Evolutionary conservation across 1,284 basidiomycete genomes (phyloP).

Genomic region (Thelephora terrestris): DNA sequence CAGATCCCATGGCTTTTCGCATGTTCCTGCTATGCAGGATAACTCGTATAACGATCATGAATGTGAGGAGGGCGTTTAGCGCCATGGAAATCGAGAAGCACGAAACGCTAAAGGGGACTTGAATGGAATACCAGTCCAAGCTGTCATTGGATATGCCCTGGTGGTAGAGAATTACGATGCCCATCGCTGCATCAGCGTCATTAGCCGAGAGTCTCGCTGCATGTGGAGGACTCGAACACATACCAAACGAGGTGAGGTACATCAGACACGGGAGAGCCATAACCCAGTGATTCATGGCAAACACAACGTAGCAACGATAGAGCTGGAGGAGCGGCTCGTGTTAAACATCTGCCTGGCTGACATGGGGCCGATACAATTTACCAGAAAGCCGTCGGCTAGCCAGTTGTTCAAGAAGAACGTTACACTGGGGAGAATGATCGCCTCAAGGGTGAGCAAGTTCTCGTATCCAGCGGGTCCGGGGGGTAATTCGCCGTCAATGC

Average conservation of each 20-base stretch:
- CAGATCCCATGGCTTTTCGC: constrained; percentile 7
- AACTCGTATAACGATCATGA: constrained; percentile 11
- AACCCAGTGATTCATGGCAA: constrained; percentile 6
- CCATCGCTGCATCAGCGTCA: constrained; percentile 7
- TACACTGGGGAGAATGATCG: too few relatives aligned
- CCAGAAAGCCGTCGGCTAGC: too few relatives aligned
- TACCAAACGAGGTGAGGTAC: constrained; percentile 10
- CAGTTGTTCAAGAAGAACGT: too few relatives aligned
- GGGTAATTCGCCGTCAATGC: too few relatives aligned
- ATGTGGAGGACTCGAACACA: background rate
- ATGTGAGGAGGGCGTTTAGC: constrained; percentile 12
- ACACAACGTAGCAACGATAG: constrained; percentile 15
- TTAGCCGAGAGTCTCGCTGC: background rate
- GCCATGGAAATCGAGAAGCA: constrained; percentile 12
- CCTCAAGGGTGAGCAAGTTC: too few relatives aligned
- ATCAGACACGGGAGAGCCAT: constrained; percentile 12
- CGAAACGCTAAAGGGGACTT: constrained; percentile 10
- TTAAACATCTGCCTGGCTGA: too few relatives aligned
- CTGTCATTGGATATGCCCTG: constrained; percentile 8
- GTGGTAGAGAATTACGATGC: constrained; percentile 10
- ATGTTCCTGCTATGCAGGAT: constrained; percentile 6
- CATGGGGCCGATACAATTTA: too few relatives aligned
- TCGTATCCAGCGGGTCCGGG: too few relatives aligned
- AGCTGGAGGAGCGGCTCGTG: too few relatives aligned
- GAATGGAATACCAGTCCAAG: constrained; percentile 10